Evolutionary conservation across 805 yeast species (phyloP).

Genomic region (Pichia ethanolica): DNA sequence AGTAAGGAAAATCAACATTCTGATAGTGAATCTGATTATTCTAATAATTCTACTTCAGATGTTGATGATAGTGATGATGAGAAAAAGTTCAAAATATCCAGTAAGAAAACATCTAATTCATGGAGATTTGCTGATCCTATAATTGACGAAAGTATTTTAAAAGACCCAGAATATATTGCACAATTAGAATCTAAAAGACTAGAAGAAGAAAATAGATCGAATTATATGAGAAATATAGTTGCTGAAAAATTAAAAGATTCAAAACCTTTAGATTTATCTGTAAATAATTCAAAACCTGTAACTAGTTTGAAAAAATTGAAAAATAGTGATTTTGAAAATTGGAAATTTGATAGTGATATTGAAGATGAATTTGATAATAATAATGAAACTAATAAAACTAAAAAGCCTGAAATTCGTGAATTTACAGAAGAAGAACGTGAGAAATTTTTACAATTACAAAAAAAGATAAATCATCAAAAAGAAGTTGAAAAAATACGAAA

Average conservation of each 20-base stretch:
- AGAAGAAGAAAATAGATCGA: conserved; percentile 3
- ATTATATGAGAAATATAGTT: conserved; percentile 1
- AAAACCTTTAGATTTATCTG: not conserved
- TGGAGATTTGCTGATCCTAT: conserved; percentile 26
- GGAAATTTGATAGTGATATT: conserved; percentile 4
- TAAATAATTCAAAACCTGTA: not conserved
- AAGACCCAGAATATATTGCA: conserved; percentile 17
- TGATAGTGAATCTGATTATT: not conserved
- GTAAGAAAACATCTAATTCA: conserved; percentile 13
- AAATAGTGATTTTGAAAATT: conserved; percentile 6
- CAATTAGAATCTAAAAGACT: conserved; percentile 2
- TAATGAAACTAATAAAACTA: not conserved
- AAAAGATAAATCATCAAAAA: conserved; percentile 13
- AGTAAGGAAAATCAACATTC: too few species aligned
- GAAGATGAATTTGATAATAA: not conserved
- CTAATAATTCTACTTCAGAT: not conserved
- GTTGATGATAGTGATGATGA: conserved; percentile 3
- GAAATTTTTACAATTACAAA: conserved; percentile 11
- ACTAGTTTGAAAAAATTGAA: conserved; percentile 6
- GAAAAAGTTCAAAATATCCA: not conserved
- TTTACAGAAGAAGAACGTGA: conserved; percentile 14
- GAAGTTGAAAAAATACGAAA: conserved; percentile 9
- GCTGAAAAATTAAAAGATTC: conserved; percentile 9
- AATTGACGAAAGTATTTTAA: conserved; percentile 11
- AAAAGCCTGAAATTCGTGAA: conserved; percentile 6